These are phyloP conservation scores for Ormosia emarginata DNA, from an alignment of 306 rosid genomes.

Conservation along the genomic window DNA sequence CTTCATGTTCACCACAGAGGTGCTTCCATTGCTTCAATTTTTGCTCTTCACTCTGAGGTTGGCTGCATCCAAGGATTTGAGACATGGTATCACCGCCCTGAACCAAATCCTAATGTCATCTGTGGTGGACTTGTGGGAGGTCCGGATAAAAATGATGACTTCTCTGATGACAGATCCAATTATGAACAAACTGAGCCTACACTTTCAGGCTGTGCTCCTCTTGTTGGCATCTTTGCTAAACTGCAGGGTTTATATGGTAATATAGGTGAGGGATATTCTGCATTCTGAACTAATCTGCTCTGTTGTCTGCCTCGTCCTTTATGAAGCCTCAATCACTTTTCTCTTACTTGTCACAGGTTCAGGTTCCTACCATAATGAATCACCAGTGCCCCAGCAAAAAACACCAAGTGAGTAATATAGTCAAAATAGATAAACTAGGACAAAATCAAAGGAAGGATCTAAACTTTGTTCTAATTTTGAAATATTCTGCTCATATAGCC, in stretches of 20 bases:
- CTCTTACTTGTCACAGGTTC: constrained; percentile 36
- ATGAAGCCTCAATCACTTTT: background rate
- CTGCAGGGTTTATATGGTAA: constrained; percentile 55
- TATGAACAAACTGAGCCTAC: constrained; percentile 94
- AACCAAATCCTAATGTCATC: constrained; percentile 64
- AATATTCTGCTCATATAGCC: background rate
- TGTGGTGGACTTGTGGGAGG: constrained; percentile 86
- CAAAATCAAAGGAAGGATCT: background rate
- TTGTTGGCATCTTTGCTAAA: constrained; percentile 75
- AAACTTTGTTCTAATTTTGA: background rate
- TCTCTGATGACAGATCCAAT: constrained; percentile 63
- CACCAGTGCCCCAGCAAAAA: constrained; percentile 26
- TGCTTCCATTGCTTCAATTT: constrained; percentile 64
- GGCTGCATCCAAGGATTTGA: constrained; percentile 84
- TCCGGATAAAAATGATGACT: constrained; percentile 60
- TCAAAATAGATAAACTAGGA: background rate
- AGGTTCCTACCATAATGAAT: constrained; percentile 32
- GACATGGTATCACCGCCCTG: constrained; percentile 51
- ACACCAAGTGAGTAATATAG: constrained; percentile 36
- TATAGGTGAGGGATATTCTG: constrained; percentile 27
- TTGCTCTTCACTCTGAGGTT: constrained; percentile 32
- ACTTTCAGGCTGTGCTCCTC: constrained; percentile 70
- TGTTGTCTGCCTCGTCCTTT: background rate
- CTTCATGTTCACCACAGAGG: constrained; percentile 80
- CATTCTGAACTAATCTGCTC: background rate